Evolutionary conservation across 768 basidiomycete species (phyloP).

Genomic region (Leccinum subtestaceum): DNA sequence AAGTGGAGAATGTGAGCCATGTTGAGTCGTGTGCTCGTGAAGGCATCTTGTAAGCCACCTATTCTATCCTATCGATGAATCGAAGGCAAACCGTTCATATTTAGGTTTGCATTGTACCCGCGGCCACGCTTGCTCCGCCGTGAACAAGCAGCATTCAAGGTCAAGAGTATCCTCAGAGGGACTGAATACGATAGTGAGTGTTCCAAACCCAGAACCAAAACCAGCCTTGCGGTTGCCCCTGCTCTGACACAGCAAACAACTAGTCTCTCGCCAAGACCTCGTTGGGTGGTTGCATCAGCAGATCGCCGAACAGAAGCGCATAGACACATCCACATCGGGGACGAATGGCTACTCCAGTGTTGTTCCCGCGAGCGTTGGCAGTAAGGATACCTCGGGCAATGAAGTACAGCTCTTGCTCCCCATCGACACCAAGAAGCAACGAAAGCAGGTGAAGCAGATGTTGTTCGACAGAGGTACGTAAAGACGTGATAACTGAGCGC

Average conservation of each 20-base stretch:
- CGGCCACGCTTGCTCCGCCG: slow-evolving; percentile 53
- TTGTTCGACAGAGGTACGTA: slow-evolving; percentile 61
- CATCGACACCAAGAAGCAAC: slow-evolving; percentile 68
- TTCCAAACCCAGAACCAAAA: not conserved
- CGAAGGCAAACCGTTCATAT: slow-evolving; percentile 4
- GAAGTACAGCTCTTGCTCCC: slow-evolving; percentile 68
- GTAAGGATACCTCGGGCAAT: slow-evolving; percentile 35
- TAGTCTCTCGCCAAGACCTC: slow-evolving; percentile 65
- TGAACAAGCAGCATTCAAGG: slow-evolving; percentile 71
- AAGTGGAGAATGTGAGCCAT: slow-evolving; percentile 61
- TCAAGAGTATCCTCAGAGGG: slow-evolving; percentile 78
- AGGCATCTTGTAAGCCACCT: slow-evolving; percentile 68
- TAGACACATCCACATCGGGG: slow-evolving; percentile 65
- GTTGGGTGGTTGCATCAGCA: slow-evolving; percentile 73
- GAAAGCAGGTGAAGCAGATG: slow-evolving; percentile 68
- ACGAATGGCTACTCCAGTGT: slow-evolving; percentile 44
- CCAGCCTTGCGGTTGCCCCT: not conserved
- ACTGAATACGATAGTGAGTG: slow-evolving; percentile 69
- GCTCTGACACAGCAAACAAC: slow-evolving; percentile 25
- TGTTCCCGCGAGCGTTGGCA: slow-evolving; percentile 30
- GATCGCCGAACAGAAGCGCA: slow-evolving; percentile 75
- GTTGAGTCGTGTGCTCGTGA: slow-evolving; percentile 71
- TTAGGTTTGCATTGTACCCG: slow-evolving; percentile 51
- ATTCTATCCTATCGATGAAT: not conserved
- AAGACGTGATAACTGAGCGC: not conserved